These are phyloP conservation scores for Leptographium flavum DNA, from an alignment of 2,329 filamentous ascomycete genomes.

Conservation along the genomic window DNA sequence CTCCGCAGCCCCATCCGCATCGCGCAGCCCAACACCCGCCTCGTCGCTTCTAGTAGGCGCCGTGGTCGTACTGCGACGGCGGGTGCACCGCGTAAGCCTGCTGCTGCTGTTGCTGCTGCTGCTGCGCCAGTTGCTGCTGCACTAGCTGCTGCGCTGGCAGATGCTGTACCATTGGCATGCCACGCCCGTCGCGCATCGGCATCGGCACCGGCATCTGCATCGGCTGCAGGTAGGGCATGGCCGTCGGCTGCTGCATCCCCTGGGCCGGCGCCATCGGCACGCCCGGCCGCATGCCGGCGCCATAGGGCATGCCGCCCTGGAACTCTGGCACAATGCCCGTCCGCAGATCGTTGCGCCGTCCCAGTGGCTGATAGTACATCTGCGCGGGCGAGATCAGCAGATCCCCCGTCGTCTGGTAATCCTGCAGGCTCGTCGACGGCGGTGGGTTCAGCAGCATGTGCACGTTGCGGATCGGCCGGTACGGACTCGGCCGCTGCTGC, in stretches of 20 bases:
- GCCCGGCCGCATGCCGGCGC: slow-evolving; percentile 3
- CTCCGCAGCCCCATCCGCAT: no score
- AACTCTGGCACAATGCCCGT: slow-evolving; percentile 59
- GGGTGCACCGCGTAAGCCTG: slow-evolving; percentile 1
- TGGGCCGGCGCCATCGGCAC: slow-evolving; percentile 6
- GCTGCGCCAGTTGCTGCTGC: neutral
- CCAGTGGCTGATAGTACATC: slow-evolving; percentile 73
- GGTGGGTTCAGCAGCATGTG: slow-evolving; percentile 85
- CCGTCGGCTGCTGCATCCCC: slow-evolving; percentile 3
- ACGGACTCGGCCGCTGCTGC: slow-evolving; percentile 79
- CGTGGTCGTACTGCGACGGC: neutral
- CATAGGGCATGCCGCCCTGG: slow-evolving; percentile 2
- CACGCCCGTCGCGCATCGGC: neutral
- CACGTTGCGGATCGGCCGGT: slow-evolving; percentile 78
- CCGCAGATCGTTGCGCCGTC: slow-evolving; percentile 52
- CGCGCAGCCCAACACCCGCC: no score
- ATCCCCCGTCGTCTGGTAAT: slow-evolving; percentile 42
- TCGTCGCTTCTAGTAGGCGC: neutral
- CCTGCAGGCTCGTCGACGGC: slow-evolving; percentile 63
- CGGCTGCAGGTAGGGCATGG: neutral
- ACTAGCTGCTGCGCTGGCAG: neutral
- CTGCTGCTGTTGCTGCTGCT: neutral
- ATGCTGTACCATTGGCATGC: neutral
- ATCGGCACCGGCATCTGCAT: slow-evolving; percentile 2
- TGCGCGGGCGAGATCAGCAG: slow-evolving; percentile 42